phyloP scores from a whole-genome alignment of 257 asterid genomes.

The Salvia rosmarinus region DNA sequence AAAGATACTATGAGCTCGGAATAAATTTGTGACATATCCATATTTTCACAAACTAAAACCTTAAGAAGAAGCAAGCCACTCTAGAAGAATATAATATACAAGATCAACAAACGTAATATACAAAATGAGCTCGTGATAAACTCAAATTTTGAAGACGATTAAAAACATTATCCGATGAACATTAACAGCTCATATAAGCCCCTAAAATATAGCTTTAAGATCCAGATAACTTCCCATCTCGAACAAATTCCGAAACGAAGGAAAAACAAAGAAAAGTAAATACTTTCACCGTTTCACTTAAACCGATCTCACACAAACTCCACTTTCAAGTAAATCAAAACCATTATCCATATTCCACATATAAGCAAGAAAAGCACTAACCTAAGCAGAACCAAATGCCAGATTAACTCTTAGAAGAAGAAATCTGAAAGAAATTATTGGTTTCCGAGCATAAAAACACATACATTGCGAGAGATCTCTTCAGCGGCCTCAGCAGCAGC shows the following conservation, averaged over 20 bases:
- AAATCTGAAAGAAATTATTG: not conserved
- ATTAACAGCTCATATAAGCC: not conserved
- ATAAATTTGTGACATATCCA: not conserved
- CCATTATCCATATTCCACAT: not conserved
- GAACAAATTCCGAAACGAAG: not conserved
- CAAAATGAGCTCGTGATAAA: not conserved
- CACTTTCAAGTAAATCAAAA: slow-evolving; percentile 12
- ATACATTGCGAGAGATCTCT: slow-evolving; percentile 92
- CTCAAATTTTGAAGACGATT: not conserved
- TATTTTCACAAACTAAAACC: not conserved
- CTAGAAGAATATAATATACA: not conserved
- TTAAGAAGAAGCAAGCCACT: not conserved
- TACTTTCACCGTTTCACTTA: not conserved
- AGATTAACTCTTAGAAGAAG: not conserved
- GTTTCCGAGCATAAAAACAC: slow-evolving; percentile 15
- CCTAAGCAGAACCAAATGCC: slow-evolving; percentile 7
- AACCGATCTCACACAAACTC: not conserved
- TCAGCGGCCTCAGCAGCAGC: slow-evolving; percentile 83
- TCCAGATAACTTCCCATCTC: slow-evolving; percentile 2
- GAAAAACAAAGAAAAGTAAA: not conserved
- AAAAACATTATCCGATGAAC: not conserved
- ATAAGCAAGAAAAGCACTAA: not conserved
- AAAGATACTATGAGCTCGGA: not conserved
- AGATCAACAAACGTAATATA: not conserved
- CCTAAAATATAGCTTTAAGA: not conserved